These are phyloP conservation scores for Cyberlindnera japonica DNA, from an alignment of 805 yeast genomes.

Conservation along the genomic window DNA sequence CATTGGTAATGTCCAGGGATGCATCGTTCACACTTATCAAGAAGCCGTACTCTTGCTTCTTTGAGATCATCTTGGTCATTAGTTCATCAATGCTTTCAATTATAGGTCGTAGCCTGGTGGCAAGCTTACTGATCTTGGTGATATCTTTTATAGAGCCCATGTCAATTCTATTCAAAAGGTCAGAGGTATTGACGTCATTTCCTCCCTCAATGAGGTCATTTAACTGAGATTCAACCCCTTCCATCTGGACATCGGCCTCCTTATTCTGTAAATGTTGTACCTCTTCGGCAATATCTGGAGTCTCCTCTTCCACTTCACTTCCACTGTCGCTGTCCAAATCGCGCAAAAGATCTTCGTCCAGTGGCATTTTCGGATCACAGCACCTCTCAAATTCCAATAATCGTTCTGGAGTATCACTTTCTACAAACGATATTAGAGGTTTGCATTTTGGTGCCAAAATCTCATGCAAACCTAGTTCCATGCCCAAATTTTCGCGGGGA, in stretches of 20 bases:
- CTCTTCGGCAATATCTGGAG: not conserved
- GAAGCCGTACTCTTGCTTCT: conserved; percentile 42
- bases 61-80: conserved; percentile 19
- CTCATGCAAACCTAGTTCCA: conserved; percentile 1
- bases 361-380: conserved; percentile 12
- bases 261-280: conserved; percentile 4
- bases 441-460: conserved; percentile 1
- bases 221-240: not conserved
- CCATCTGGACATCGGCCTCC: conserved; percentile 11
- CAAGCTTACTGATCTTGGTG: conserved; percentile 12
- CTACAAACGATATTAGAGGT: not conserved
- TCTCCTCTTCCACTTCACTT: conserved; percentile 3
- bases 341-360: conserved; percentile 27
- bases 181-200: conserved; percentile 15
- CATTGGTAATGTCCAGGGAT: conserved; percentile 51
- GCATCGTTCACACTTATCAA: conserved; percentile 51
- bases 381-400: not conserved
- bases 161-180: conserved; percentile 8
- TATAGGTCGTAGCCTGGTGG: conserved; percentile 16
- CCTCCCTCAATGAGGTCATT: conserved; percentile 9
- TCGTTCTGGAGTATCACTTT: not conserved
- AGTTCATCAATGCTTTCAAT: conserved; percentile 18
- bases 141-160: conserved; percentile 17
- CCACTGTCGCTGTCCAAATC: conserved; percentile 34
- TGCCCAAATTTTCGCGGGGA: conserved; percentile 7